Conservation (phyloP, 176 grass and related monocot species). For the Hordeum vulgare region DNA sequence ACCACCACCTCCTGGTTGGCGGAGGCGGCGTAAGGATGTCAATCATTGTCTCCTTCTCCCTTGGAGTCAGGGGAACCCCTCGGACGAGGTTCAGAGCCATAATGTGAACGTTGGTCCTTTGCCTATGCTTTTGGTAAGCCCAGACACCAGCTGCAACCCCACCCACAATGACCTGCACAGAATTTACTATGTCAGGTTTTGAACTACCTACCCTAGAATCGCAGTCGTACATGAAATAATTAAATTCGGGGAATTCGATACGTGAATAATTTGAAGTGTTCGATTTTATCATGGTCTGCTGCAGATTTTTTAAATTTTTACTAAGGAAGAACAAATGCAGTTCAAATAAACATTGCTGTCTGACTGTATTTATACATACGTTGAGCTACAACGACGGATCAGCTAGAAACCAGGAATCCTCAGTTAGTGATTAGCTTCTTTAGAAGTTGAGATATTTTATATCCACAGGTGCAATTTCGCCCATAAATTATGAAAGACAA, state of each 20-base stretch:
- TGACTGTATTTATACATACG: neutral
- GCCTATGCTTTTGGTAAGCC: constrained; percentile 77
- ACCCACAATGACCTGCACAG: constrained; percentile 55
- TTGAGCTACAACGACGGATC: neutral
- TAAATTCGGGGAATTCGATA: neutral
- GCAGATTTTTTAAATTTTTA: neutral
- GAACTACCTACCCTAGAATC: neutral
- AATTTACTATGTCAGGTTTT: neutral
- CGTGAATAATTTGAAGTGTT: neutral
- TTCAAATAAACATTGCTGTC: neutral
- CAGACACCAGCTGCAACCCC: constrained; percentile 60
- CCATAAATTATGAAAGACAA: neutral
- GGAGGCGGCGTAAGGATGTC: constrained; percentile 66
- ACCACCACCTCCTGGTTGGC: constrained; percentile 36
- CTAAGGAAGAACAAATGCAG: neutral
- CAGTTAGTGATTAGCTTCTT: neutral
- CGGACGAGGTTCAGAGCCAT: constrained; percentile 84
- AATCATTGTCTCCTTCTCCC: constrained; percentile 75
- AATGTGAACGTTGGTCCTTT: constrained; percentile 80
- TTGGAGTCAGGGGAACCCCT: constrained; percentile 73
- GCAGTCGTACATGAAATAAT: neutral
- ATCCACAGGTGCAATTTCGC: neutral
- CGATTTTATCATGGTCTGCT: neutral
- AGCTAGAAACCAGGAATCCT: neutral
- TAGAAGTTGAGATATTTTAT: neutral